Evolutionary conservation across 371 early-diverging fungal genomes (phyloP).

Genomic region (Mucor saturninus): DNA sequence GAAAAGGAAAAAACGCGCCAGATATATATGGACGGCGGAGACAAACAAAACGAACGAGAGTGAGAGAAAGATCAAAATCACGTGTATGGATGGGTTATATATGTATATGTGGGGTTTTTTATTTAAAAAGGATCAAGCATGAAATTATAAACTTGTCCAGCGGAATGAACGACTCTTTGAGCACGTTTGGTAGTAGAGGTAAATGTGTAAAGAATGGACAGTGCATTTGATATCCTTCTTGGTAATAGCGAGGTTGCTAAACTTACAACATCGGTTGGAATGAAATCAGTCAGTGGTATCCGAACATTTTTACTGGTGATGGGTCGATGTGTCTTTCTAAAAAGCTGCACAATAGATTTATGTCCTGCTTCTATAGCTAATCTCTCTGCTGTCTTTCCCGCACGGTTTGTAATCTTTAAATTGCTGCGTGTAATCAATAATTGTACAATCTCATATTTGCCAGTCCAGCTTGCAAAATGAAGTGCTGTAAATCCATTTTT

Average conservation of each 20-base stretch:
- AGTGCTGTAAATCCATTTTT: slow-evolving; percentile 60
- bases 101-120: background rate
- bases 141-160: slow-evolving; percentile 43
- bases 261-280: slow-evolving; percentile 28
- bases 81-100: background rate
- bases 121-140: slow-evolving; percentile 51
- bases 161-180: slow-evolving; percentile 36
- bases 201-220: slow-evolving; percentile 37
- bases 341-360: slow-evolving; percentile 29
- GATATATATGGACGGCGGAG: background rate
- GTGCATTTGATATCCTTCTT: slow-evolving; percentile 19
- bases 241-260: slow-evolving; percentile 31
- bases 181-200: slow-evolving; percentile 33
- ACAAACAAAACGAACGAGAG: background rate
- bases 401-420: slow-evolving; percentile 29
- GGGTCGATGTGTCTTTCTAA: slow-evolving; percentile 16
- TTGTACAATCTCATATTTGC: slow-evolving; percentile 50
- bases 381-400: slow-evolving; percentile 46
- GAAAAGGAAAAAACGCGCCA: background rate
- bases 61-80: background rate
- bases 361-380: slow-evolving; percentile 48
- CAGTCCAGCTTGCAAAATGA: slow-evolving; percentile 67
- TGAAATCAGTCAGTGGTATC: slow-evolving; percentile 41
- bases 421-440: slow-evolving; percentile 34
- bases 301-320: slow-evolving; percentile 12